Conservation (phyloP, 495 filamentous ascomycete genomes). For the Thozetella sp. region DNA sequence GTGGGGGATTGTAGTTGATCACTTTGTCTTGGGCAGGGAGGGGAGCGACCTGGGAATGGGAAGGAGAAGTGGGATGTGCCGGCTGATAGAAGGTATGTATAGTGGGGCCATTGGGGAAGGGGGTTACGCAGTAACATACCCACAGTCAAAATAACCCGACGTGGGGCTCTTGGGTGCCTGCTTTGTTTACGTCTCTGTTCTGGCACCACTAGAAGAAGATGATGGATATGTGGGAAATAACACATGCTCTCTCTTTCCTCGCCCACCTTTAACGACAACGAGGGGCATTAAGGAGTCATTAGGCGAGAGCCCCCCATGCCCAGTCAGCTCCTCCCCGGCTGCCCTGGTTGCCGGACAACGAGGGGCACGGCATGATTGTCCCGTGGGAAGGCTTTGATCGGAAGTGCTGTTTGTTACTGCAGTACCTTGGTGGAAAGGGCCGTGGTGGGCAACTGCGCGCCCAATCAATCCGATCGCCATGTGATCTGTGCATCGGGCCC, state of each 20-base stretch:
- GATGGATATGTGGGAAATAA: not conserved
- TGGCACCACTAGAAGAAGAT: not conserved
- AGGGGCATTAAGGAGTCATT: too few relatives aligned
- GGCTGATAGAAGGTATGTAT: not conserved
- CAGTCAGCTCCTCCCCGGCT: too few relatives aligned
- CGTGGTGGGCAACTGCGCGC: not conserved
- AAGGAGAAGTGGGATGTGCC: conserved; percentile 9
- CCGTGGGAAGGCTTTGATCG: too few relatives aligned
- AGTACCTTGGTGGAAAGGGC: too few relatives aligned
- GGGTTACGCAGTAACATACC: not conserved
- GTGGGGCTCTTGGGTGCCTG: too few relatives aligned
- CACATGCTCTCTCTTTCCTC: not conserved
- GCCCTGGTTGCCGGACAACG: not conserved
- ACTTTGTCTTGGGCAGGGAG: not conserved
- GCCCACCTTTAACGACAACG: too few relatives aligned
- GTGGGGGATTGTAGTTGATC: not conserved
- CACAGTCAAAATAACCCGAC: not conserved
- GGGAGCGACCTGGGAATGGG: not conserved
- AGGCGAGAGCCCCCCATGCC: too few relatives aligned
- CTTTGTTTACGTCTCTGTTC: too few relatives aligned
- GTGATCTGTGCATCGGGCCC: not conserved
- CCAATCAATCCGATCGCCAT: not conserved
- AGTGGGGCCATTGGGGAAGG: not conserved
- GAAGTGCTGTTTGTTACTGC: not conserved
- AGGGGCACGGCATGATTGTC: too few relatives aligned